Percentiles rank a stretch among this genome's conserved stretches.
Conservation (phyloP, 805 yeast species). For the Clavispora carvajalis region DNA sequence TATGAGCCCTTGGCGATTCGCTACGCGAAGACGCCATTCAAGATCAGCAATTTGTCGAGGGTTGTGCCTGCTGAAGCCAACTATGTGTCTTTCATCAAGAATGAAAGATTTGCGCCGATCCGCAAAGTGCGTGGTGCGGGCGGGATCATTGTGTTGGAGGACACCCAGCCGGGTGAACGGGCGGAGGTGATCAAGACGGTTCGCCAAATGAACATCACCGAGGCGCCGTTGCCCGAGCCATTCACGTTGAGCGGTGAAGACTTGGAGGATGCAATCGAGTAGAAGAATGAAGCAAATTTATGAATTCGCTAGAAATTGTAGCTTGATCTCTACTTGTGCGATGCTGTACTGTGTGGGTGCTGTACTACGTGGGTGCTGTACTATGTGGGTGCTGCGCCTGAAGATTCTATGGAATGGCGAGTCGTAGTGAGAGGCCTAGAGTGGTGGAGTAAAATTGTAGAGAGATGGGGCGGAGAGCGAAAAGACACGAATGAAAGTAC, state of each 20-base stretch:
- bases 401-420: no score
- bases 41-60: constrained; percentile 74
- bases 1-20: constrained; percentile 38
- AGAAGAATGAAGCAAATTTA: constrained; percentile 1
- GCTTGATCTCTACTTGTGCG: no score
- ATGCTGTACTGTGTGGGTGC: no score
- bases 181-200: constrained; percentile 72
- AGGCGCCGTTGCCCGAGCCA: constrained; percentile 71
- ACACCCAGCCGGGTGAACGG: constrained; percentile 56
- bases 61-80: constrained; percentile 86
- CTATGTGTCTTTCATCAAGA: constrained; percentile 71
- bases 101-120: constrained; percentile 75
- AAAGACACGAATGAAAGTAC: no score
- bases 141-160: constrained; percentile 70
- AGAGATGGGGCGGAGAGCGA: no score
- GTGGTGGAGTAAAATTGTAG: no score
- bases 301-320: not conserved
- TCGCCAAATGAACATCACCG: constrained; percentile 68
- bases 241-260: constrained; percentile 58
- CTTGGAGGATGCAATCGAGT: constrained; percentile 32
- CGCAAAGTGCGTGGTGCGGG: constrained; percentile 65
- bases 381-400: no score
- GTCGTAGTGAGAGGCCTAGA: no score
- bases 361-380: no score
- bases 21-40: constrained; percentile 61